These are phyloP conservation scores for Protoeuglena noctilucae DNA, from an alignment of 139 green algal genomes.

Conservation along the genomic window DNA sequence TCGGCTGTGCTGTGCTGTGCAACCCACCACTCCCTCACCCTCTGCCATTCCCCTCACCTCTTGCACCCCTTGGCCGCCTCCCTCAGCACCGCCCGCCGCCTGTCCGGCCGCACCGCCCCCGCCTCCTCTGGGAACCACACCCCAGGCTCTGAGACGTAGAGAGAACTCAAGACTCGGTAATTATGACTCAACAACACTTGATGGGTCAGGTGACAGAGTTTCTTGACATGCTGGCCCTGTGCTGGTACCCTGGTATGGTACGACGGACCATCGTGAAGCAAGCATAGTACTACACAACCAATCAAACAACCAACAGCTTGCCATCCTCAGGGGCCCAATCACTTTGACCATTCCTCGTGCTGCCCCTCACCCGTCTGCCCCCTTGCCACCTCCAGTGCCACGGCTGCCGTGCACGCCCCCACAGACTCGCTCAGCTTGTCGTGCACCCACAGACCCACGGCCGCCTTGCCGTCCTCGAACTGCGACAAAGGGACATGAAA, in stretches of 20 bases:
- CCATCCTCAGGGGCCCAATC: too few species aligned
- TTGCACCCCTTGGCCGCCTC: not conserved
- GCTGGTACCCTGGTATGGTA: too few species aligned
- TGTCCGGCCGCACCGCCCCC: conserved; percentile 34
- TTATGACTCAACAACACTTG: too few species aligned
- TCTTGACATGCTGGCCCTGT: too few species aligned
- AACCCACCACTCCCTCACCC: not conserved
- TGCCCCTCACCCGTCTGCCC: conserved; percentile 54
- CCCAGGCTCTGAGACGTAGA: too few species aligned
- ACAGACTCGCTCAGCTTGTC: conserved; percentile 28
- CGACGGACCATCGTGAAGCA: too few species aligned
- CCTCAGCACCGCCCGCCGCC: conserved; percentile 3
- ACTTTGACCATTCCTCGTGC: too few species aligned
- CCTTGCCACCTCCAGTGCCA: conserved; percentile 49
- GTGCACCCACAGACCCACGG: conserved; percentile 68
- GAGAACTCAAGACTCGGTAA: too few species aligned
- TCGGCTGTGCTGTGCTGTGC: not conserved
- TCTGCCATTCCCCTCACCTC: not conserved
- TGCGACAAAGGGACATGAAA: too few species aligned
- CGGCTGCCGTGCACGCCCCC: conserved; percentile 32
- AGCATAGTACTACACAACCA: too few species aligned
- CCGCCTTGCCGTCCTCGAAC: conserved; percentile 52
- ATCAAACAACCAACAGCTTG: too few species aligned
- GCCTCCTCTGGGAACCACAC: conserved; percentile 92
- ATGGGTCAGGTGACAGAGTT: too few species aligned